Evolutionary conservation across 2,329 filamentous ascomycete genomes (phyloP).

Genomic region (Cladorrhinum sp.): DNA sequence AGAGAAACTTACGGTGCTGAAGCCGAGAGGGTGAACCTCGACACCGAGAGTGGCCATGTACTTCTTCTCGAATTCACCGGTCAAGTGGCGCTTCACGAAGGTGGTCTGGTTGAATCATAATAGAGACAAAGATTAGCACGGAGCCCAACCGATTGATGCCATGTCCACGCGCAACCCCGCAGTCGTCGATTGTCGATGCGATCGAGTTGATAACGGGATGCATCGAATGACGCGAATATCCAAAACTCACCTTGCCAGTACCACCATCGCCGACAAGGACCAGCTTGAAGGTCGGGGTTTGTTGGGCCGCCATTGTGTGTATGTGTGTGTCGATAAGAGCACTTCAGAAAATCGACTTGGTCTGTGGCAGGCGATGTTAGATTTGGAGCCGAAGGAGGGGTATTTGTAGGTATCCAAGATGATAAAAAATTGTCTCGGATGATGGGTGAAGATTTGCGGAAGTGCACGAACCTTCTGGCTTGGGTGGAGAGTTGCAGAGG

Average conservation of each 20-base stretch:
- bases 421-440: conserved; percentile 3
- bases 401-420: conserved; percentile 15
- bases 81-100: conserved; percentile 99
- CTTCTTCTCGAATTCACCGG: conserved; percentile 99
- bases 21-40: conserved; percentile 96
- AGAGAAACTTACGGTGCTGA: conserved; percentile 78
- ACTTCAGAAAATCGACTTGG: conserved; percentile 43
- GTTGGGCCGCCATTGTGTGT: conserved; percentile 60
- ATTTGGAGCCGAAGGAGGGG: conserved; percentile 15
- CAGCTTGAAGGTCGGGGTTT: conserved; percentile 92
- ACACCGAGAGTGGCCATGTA: conserved; percentile 99
- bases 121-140: conserved; percentile 24
- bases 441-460: neutral
- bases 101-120: conserved; percentile 68
- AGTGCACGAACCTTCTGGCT: conserved; percentile 22
- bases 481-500: conserved; percentile 16
- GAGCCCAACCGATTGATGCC: conserved; percentile 9
- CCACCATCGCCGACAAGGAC: conserved; percentile 99
- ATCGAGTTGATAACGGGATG: conserved; percentile 17
- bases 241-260: conserved; percentile 89
- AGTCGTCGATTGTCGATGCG: conserved; percentile 14
- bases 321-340: conserved; percentile 28
- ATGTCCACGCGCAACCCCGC: conserved; percentile 18
- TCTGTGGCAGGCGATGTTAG: conserved; percentile 23
- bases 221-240: neutral